Evolutionary conservation across 805 yeast genomes (phyloP).

Genomic region (Candida boleticola): DNA sequence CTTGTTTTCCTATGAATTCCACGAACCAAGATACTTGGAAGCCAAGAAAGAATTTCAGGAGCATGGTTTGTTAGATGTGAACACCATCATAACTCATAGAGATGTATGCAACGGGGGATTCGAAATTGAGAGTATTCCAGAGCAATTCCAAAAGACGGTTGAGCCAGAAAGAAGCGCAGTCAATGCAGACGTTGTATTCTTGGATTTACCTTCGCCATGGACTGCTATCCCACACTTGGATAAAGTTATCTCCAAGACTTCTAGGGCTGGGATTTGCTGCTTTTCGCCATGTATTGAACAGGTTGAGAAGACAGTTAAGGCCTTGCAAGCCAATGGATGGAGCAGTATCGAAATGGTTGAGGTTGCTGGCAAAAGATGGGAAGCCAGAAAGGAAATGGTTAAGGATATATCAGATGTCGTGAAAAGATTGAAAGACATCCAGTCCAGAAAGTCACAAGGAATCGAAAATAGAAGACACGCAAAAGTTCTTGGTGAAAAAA

Average conservation of each 20-base stretch:
- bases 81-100: conserved; percentile 76
- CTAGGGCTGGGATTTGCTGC: conserved; percentile 77
- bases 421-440: conserved; percentile 75
- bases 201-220: conserved; percentile 98
- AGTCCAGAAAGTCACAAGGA: conserved; percentile 62
- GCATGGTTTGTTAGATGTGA: conserved; percentile 56
- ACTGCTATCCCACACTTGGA: conserved; percentile 79
- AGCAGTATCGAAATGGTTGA: conserved; percentile 87
- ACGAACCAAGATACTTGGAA: conserved; percentile 75
- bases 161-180: conserved; percentile 21
- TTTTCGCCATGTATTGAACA: conserved; percentile 98
- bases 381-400: conserved; percentile 86
- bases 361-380: conserved; percentile 80
- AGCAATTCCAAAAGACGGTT: conserved; percentile 14
- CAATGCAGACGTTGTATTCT: conserved; percentile 73
- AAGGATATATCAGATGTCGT: conserved; percentile 75
- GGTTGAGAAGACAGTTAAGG: conserved; percentile 81
- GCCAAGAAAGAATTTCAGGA: conserved; percentile 73
- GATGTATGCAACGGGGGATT: conserved; percentile 93
- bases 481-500: conserved; percentile 26
- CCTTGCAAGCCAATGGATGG: conserved; percentile 78
- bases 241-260: conserved; percentile 51
- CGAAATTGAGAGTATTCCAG: conserved; percentile 42
- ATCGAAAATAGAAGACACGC: conserved; percentile 52
- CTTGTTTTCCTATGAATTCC: conserved; percentile 87